A percentile compares a stretch with the other conserved stretches of the same genome.
Evolutionary conservation across 352 stramenopile genomes (phyloP).

Genomic region (Halophytophthora polymorphica): DNA sequence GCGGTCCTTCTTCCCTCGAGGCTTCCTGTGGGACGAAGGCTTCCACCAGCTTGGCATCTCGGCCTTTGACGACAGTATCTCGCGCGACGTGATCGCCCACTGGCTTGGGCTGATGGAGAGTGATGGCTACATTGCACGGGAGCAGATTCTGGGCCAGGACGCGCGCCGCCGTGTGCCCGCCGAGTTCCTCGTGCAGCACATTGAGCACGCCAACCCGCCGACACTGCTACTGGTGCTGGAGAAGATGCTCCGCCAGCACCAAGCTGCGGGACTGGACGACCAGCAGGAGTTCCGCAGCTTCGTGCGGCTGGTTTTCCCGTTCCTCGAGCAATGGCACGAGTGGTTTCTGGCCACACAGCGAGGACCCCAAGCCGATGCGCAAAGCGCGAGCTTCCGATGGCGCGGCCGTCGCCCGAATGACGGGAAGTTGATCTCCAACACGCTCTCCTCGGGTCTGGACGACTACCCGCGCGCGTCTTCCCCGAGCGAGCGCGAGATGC

Average conservation of each 20-base stretch:
- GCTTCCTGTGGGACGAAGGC: slow-evolving; percentile 94
- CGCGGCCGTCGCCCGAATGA: slow-evolving; percentile 64
- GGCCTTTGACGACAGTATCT: slow-evolving; percentile 71
- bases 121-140: slow-evolving; percentile 90
- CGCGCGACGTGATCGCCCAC: slow-evolving; percentile 78
- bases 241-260: slow-evolving; percentile 53
- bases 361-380: slow-evolving; percentile 29
- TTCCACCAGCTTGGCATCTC: slow-evolving; percentile 91
- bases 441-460: slow-evolving; percentile 90
- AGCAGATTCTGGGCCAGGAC: slow-evolving; percentile 83
- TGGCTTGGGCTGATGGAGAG: slow-evolving; percentile 88
- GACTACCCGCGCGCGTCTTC: slow-evolving; percentile 89
- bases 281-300: slow-evolving; percentile 29
- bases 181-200: slow-evolving; percentile 90
- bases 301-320: slow-evolving; percentile 57
- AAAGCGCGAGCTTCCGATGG: slow-evolving; percentile 67
- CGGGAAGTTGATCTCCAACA: slow-evolving; percentile 87
- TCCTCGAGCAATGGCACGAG: slow-evolving; percentile 70
- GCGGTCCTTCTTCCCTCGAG: slow-evolving; percentile 91
- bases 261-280: slow-evolving; percentile 13
- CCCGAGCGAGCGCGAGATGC: slow-evolving; percentile 74
- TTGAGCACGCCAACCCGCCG: slow-evolving; percentile 91
- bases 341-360: slow-evolving; percentile 72
- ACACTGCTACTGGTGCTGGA: slow-evolving; percentile 86
- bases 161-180: slow-evolving; percentile 74